Percentiles rank a stretch among this genome's conserved stretches.
phyloP scores from a whole-genome alignment of 2,329 filamentous ascomycete genomes.

The Scedosporium apiospermum region DNA sequence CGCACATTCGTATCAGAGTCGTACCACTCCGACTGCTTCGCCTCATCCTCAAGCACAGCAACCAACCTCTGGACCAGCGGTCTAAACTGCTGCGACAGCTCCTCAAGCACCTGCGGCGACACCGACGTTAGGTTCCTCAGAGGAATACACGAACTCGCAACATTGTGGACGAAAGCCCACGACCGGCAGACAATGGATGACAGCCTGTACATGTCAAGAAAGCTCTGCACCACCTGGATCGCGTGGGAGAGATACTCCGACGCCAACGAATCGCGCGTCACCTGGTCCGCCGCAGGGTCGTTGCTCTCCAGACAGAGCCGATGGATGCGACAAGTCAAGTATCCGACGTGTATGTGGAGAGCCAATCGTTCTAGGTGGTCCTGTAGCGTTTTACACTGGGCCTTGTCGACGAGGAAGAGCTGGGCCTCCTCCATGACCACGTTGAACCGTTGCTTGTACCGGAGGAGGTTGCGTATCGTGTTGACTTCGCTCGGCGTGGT shows the following conservation, averaged over 20 bases:
- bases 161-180: conserved; percentile 3
- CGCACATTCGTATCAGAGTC: conserved; percentile 5
- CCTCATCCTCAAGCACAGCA: neutral
- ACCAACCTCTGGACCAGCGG: neutral
- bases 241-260: neutral
- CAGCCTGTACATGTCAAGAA: conserved; percentile 2
- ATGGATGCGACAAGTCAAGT: neutral
- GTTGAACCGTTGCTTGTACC: neutral
- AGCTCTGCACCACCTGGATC: neutral
- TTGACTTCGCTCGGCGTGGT: neutral
- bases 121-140: neutral
- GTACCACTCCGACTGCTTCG: conserved; percentile 4
- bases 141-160: neutral
- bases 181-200: neutral
- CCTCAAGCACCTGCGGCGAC: neutral
- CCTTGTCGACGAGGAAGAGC: neutral
- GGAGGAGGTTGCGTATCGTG: neutral
- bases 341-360: neutral
- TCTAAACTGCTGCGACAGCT: neutral
- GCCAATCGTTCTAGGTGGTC: neutral
- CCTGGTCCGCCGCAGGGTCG: neutral
- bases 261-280: neutral
- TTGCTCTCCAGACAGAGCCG: neutral
- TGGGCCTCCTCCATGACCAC: neutral
- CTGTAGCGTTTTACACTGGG: neutral